Percentiles rank a stretch among this genome's conserved stretches.
These are phyloP conservation scores for Atractiella rhizophila DNA, from an alignment of 768 basidiomycete species.

Conservation along the genomic window DNA sequence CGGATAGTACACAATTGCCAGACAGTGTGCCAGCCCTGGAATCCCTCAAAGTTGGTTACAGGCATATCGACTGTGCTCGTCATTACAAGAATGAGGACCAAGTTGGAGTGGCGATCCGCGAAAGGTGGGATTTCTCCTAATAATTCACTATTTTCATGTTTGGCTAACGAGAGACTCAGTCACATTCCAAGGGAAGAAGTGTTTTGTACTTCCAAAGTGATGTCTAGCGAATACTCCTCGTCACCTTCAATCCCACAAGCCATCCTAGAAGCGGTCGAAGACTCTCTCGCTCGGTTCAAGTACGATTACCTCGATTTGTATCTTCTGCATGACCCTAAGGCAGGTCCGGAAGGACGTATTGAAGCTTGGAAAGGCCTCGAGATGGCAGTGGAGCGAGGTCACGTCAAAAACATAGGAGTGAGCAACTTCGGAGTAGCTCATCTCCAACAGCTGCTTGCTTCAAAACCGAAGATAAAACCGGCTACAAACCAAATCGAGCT, in stretches of 20 bases:
- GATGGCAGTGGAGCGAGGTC: neutral
- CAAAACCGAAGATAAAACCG: neutral
- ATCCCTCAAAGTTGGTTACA: no score
- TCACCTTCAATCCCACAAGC: no score
- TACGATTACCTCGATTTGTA: slow-evolving; percentile 4
- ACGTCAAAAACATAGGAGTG: neutral
- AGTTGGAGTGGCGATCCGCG: no score
- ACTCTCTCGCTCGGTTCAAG: neutral
- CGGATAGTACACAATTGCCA: no score
- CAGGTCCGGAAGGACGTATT: slow-evolving; percentile 1
- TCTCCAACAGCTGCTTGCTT: slow-evolving; percentile 1
- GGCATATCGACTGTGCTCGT: no score
- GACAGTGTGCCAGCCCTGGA: no score
- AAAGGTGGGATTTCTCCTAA: no score
- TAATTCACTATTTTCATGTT: no score
- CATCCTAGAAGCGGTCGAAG: slow-evolving; percentile 1
- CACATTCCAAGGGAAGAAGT: no score
- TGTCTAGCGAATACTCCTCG: neutral
- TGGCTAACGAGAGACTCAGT: no score
- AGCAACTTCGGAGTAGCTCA: slow-evolving; percentile 1
- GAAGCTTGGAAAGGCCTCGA: neutral
- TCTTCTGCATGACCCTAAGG: slow-evolving; percentile 4
- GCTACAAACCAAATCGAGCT: slow-evolving; percentile 5
- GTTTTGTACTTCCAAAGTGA: neutral
- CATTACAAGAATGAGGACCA: no score